Evolutionary conservation across 768 basidiomycete species (phyloP), one percentile per base, ranked within the genome.

Genomic region (Leucocoprinus sp.): DNA sequence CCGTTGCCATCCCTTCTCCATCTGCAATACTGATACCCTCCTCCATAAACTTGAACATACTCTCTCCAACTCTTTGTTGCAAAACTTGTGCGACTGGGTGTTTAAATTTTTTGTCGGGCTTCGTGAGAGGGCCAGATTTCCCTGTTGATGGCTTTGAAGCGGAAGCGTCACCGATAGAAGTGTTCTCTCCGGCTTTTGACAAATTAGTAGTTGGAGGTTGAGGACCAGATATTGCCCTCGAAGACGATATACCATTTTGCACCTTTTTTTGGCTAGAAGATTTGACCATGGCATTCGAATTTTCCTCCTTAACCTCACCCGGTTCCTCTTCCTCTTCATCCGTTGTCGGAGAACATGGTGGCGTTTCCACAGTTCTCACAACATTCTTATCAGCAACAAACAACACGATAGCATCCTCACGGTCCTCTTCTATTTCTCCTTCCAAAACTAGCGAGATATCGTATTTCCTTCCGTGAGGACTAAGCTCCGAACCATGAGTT

Each of bases 401-500:
- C 33, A 48, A 26, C 23, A 49, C 42, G 11, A 46, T 23, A 33
- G 44, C 34, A 19, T 50, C 38, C n/a, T 61, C 58, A 22, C 58
- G 58, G 35, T 59, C 56, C 12, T 58, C 58, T 6, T 58, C 56
- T 4, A 62, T 58, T 33, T 62, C 62, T 3, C 57, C 53, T 35
- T 67, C 65, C 50, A 68, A 26, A 36, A 71, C 58, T 36, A 71
- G 44, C 19, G 64, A 62, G 27, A 71, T 62, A 52, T 69, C 67
- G 42, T 68, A 71, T 27, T 50, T 53, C 43, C 53, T 52, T n/a
- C 46, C 48, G 8, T 42, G 39, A 2, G 23, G 28, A 27, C 34
- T 42, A n/a, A 48, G 29, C 18, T 48, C 39, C 14, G 46, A 48
- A 36, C 35, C 39, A 28, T 42, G 46, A 12, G 39, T 15, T n/a